Evolutionary conservation across 257 asterid species (phyloP), one percentile per base, ranked within the genome.

Genomic region (Lycium ferocissimum): DNA sequence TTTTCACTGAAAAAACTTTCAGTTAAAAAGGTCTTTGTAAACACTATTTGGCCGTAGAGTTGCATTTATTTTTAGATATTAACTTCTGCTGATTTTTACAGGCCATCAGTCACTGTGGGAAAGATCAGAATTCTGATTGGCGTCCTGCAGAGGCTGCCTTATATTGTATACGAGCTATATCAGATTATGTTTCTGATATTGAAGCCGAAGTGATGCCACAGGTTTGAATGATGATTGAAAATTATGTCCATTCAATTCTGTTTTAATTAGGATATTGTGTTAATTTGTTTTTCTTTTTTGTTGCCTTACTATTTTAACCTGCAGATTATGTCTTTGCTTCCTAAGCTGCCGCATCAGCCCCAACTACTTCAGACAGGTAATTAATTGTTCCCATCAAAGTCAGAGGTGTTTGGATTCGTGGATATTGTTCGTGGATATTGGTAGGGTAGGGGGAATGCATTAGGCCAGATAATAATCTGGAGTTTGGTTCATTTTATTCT

Each of bases 291-390:
- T 70, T 70, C 3, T 1, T 63, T 61, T n/a, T 18, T 85, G 51
- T 58, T 85, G 71, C 35, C 49, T 67, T 40, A 3, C 71, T 51
- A 57, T 56, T 85, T 75, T 40, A 84, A 83, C 88, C 85, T 81
- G 84, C 90, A 97, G 99, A 89, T 97, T 84, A 93, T 95, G 98
- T 91, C 95, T 81, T 79, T 95, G 92, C 94, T 97, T 84, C 93
- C 98, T 56, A 93, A 95, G 86, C 94, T 97, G 89, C 98, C 99
- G 71, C 97, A 90, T 90, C 98, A 94, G 85, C 92, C 98, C 51
- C 98, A 93, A 88, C 95, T 97, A 87, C 95, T 95, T 83, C 99
- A 94, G 88, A 97, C 99, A 69, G 99, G 99, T 97, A 92, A 85
- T 71, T 79, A 13, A 49, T 51, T 76, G 65, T 76, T 51, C n/a